Percentiles rank a stretch among this genome's conserved stretches.
Evolutionary conservation across 139 green algal species (phyloP).

Genomic region (Coelastrella sp.): DNA sequence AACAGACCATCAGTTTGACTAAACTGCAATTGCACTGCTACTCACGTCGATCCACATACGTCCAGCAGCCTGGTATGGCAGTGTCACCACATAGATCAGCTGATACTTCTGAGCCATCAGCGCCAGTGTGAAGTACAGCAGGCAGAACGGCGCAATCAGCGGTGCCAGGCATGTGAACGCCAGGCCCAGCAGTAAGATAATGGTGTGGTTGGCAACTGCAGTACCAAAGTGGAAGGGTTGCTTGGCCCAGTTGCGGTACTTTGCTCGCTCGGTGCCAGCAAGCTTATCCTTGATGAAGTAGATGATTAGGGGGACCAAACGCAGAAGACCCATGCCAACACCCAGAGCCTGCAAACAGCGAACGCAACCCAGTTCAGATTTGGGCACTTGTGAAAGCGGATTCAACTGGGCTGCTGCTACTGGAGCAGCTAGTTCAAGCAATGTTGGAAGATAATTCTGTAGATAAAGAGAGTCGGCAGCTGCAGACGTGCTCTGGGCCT

Average conservation of each 20-base stretch:
- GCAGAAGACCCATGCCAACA: conserved; percentile 22
- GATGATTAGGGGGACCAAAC: conserved; percentile 37
- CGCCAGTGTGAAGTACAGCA: conserved; percentile 80
- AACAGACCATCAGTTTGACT: too few relatives aligned
- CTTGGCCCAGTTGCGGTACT: conserved; percentile 66
- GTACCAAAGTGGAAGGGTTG: conserved; percentile 65
- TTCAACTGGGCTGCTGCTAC: too few relatives aligned
- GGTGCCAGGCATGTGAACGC: conserved; percentile 81
- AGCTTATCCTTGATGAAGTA: conserved; percentile 54
- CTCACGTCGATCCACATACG: conserved; percentile 51
- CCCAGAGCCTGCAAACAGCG: neutral
- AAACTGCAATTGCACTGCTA: neutral
- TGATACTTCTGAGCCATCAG: conserved; percentile 59
- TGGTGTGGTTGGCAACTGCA: conserved; percentile 70
- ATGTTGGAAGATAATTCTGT: too few relatives aligned
- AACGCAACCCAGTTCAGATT: too few relatives aligned
- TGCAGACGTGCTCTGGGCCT: too few relatives aligned
- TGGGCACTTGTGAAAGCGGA: too few relatives aligned
- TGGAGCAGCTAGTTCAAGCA: too few relatives aligned
- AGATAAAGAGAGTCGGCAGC: too few relatives aligned
- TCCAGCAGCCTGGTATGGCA: conserved; percentile 54
- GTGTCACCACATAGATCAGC: conserved; percentile 58
- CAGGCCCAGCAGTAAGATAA: conserved; percentile 76
- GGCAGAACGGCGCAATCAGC: conserved; percentile 74
- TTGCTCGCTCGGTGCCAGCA: conserved; percentile 41